Percentiles rank a stretch among this genome's conserved stretches.
Conservation (phyloP, 2,329 filamentous ascomycete genomes). For the Fusarium oligoseptatum region DNA sequence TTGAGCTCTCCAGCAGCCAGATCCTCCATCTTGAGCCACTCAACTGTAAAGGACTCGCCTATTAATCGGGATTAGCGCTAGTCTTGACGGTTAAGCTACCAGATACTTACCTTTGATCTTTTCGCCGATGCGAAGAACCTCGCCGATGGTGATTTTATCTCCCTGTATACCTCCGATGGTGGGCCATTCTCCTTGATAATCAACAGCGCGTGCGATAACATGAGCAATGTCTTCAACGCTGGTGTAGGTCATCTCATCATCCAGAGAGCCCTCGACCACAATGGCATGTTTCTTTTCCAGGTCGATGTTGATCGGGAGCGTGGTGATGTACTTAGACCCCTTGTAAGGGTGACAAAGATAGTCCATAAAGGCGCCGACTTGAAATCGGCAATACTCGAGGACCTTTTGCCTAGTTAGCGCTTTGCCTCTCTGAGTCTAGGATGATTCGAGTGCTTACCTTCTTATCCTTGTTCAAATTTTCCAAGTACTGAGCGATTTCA, state of each 20-base stretch:
- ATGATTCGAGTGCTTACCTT: slow-evolving; percentile 47
- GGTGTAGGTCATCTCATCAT: slow-evolving; percentile 58
- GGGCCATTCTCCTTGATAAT: slow-evolving; percentile 59
- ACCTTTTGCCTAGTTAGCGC: slow-evolving; percentile 50
- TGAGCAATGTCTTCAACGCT: slow-evolving; percentile 57
- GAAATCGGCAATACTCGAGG: slow-evolving; percentile 68
- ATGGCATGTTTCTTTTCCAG: slow-evolving; percentile 57
- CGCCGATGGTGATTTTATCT: slow-evolving; percentile 48
- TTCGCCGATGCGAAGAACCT: slow-evolving; percentile 55
- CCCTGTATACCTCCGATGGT: slow-evolving; percentile 56
- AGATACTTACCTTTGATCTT: slow-evolving; percentile 54
- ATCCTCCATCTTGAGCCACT: slow-evolving; percentile 33
- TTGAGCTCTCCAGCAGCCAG: slow-evolving; percentile 30
- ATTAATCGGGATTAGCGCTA: slow-evolving; percentile 17
- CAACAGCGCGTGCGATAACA: slow-evolving; percentile 56
- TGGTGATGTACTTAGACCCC: slow-evolving; percentile 58
- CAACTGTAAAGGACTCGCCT: slow-evolving; percentile 31
- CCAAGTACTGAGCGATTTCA: slow-evolving; percentile 62
- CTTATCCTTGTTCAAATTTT: slow-evolving; percentile 61
- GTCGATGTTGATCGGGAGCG: slow-evolving; percentile 54
- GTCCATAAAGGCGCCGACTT: slow-evolving; percentile 66
- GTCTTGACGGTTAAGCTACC: slow-evolving; percentile 4
- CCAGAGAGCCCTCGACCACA: slow-evolving; percentile 56
- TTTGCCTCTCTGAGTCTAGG: too few relatives aligned
- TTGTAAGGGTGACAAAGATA: slow-evolving; percentile 65